Base-by-base conservation (phyloP, 2,329 filamentous ascomycete genomes). In the Sporothrix luriei region DNA sequence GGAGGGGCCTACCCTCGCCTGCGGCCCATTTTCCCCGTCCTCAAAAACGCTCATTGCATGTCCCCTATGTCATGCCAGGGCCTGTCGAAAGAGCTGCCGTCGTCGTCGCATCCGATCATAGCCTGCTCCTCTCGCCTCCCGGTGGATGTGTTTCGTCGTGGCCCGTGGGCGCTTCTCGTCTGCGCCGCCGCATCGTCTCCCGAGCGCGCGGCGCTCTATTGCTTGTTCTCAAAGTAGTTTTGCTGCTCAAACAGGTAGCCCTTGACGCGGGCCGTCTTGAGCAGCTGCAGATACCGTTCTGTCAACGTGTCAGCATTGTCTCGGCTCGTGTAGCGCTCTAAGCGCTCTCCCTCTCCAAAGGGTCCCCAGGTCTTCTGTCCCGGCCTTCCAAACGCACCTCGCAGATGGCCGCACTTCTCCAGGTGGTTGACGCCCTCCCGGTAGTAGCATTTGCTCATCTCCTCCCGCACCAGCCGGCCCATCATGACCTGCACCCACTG, bases 401-500 rank as follows among this genome's bases (percentile, higher is more conserved):
- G 85, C 80, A 94, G 80, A 76, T 86, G 83, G 74, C 91, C 91
- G 80, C 92, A 95, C 82, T 94, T 95, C 85, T 94, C 92, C 79
- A 95, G 81, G 79, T 95, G 92, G 80, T 95, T 95, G 74, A 94
- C 91, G 69, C 92, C 92, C 81, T 95, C 91, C 75, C 88, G 85
- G 80, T 88, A 88, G 81, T 95, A 95, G 84, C 92, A 95, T 83
- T 93, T 94, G 80, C 89, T 86, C 82, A 95, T 83, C 84, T 95
- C 92, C 79, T 94, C 90, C 73, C 91, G 84, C 69, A 95, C 91
- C 73, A 95, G 82, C 72, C 92, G 85, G 70, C 90, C 91, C 92
- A 94, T 95, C 92, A 95, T 95, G 79, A 90, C 89, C 79, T 88
- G 89, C 71, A 95, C 91, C 92, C 92, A 95, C 83, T 95, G 92